Evolutionary conservation across 2,329 filamentous ascomycete genomes (phyloP).

Genomic region (Xylaria digitata): DNA sequence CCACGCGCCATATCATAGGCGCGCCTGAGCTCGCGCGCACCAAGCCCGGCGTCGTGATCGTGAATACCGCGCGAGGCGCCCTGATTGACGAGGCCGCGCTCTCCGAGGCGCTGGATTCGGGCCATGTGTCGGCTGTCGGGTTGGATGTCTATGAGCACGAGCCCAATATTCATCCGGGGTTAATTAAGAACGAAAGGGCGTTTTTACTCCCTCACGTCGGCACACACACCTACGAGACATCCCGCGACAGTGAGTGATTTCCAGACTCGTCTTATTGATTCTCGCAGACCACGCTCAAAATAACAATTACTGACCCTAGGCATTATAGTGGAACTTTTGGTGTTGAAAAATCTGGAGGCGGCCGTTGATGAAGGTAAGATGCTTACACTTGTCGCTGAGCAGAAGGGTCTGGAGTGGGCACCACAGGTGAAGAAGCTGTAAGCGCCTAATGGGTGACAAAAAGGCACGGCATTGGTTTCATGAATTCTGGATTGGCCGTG

Average conservation of each 20-base stretch:
- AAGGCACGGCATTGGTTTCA: neutral
- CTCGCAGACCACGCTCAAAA: neutral
- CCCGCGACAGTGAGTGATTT: slow-evolving; percentile 41
- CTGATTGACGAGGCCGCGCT: slow-evolving; percentile 68
- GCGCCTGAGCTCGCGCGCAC: slow-evolving; percentile 62
- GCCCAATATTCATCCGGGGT: slow-evolving; percentile 69
- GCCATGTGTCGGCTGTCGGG: slow-evolving; percentile 65
- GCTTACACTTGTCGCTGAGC: slow-evolving; percentile 70
- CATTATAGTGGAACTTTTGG: slow-evolving; percentile 56
- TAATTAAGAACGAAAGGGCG: slow-evolving; percentile 69
- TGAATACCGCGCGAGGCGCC: slow-evolving; percentile 68
- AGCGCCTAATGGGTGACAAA: neutral
- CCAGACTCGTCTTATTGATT: neutral
- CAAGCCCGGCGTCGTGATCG: slow-evolving; percentile 66
- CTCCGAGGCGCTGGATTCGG: slow-evolving; percentile 63
- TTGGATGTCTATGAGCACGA: slow-evolving; percentile 69
- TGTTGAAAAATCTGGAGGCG: slow-evolving; percentile 62
- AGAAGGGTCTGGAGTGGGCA: slow-evolving; percentile 57
- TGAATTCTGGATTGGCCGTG: neutral
- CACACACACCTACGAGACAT: slow-evolving; percentile 70
- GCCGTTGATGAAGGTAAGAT: slow-evolving; percentile 67
- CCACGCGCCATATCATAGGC: slow-evolving; percentile 64
- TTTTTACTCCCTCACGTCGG: slow-evolving; percentile 75
- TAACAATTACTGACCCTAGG: neutral
- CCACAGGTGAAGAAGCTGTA: slow-evolving; percentile 24